Evolutionary conservation across 2,329 filamentous ascomycete genomes (phyloP).

Genomic region (Polychaeton citri): DNA sequence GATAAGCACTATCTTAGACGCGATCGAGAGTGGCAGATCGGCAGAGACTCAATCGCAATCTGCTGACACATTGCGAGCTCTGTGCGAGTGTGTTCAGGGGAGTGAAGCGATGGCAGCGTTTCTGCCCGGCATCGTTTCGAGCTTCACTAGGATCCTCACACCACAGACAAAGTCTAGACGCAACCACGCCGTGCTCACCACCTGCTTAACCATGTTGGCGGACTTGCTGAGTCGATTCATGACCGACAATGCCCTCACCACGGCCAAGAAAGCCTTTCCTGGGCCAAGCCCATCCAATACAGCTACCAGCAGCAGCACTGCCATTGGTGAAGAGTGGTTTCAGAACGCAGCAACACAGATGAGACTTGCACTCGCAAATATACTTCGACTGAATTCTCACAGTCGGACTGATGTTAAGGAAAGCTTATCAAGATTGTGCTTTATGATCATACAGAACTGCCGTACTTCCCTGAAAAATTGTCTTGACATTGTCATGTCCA

Average conservation of each 20-base stretch:
- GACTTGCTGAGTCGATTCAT: conserved; percentile 7
- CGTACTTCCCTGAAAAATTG: conserved; percentile 58
- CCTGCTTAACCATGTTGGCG: conserved; percentile 12
- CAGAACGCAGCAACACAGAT: conserved; percentile 69
- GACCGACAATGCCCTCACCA: conserved; percentile 9
- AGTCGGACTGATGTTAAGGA: conserved; percentile 54
- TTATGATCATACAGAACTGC: conserved; percentile 67
- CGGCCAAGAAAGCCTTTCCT: not conserved
- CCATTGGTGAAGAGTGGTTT: conserved; percentile 47
- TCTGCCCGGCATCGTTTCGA: conserved; percentile 75
- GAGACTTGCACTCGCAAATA: conserved; percentile 64
- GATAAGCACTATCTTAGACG: conserved; percentile 67
- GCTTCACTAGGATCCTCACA: conserved; percentile 61
- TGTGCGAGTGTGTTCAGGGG: conserved; percentile 54
- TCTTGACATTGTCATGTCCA: conserved; percentile 62
- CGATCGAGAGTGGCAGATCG: conserved; percentile 50
- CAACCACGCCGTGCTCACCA: conserved; percentile 47
- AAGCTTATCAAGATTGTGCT: conserved; percentile 57
- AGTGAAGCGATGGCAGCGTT: conserved; percentile 69
- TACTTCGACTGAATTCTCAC: conserved; percentile 63
- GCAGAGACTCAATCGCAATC: conserved; percentile 60
- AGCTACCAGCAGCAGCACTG: conserved; percentile 11
- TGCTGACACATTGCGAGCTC: conserved; percentile 46
- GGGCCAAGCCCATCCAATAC: not conserved
- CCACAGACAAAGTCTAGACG: conserved; percentile 50